These are phyloP conservation scores for Ustilago crameri DNA, from an alignment of 1,284 basidiomycete species.

Conservation along the genomic window DNA sequence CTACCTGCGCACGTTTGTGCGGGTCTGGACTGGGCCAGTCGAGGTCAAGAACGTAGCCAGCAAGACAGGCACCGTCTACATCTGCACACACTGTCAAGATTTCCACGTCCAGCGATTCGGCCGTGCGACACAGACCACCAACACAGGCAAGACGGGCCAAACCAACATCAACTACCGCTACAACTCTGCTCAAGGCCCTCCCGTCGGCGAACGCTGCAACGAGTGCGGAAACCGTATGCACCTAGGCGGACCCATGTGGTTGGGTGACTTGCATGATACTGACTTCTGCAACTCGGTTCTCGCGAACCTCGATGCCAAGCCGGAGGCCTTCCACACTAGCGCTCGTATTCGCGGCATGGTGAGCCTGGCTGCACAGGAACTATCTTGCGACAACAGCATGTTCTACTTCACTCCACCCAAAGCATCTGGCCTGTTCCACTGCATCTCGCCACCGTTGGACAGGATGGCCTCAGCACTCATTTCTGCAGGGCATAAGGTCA, in stretches of 20 bases:
- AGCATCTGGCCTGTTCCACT: slow-evolving; percentile 84
- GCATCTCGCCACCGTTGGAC: slow-evolving; percentile 64
- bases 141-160: slow-evolving; percentile 50
- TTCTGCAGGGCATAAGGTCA: slow-evolving; percentile 84
- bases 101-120: slow-evolving; percentile 59
- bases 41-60: slow-evolving; percentile 82
- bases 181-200: slow-evolving; percentile 75
- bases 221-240: slow-evolving; percentile 75
- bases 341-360: slow-evolving; percentile 95
- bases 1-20: slow-evolving; percentile 91
- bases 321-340: slow-evolving; percentile 77
- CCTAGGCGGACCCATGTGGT: slow-evolving; percentile 95
- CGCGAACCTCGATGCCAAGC: slow-evolving; percentile 75
- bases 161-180: slow-evolving; percentile 72
- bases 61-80: slow-evolving; percentile 61
- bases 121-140: slow-evolving; percentile 34
- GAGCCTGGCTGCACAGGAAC: slow-evolving; percentile 84
- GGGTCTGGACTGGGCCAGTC: slow-evolving; percentile 79
- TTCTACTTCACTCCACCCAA: slow-evolving; percentile 93
- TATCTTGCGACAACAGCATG: slow-evolving; percentile 72
- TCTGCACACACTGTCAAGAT: slow-evolving; percentile 60
- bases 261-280: slow-evolving; percentile 83
- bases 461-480: slow-evolving; percentile 81
- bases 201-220: slow-evolving; percentile 76
- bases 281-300: slow-evolving; percentile 81